Conservation (phyloP, 805 yeast species). For the Dipodascus albidus region DNA sequence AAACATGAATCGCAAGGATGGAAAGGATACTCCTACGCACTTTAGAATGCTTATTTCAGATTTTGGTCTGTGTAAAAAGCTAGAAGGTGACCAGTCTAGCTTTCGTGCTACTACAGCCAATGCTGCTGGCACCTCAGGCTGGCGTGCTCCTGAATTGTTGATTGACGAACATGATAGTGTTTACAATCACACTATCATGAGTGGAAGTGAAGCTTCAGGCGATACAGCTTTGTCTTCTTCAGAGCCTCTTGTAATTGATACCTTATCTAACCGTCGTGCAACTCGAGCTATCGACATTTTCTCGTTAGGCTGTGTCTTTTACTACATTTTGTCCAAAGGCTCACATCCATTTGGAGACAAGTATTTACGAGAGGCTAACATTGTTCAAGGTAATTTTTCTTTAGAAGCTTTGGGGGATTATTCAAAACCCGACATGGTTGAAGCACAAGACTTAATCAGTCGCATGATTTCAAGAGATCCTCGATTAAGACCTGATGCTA, state of each 20-base stretch:
- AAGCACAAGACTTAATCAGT: slow-evolving; percentile 61
- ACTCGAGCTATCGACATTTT: slow-evolving; percentile 90
- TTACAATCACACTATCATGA: neutral
- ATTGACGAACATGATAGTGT: slow-evolving; percentile 6
- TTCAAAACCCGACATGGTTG: slow-evolving; percentile 31
- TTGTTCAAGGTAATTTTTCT: slow-evolving; percentile 41
- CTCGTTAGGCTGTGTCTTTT: slow-evolving; percentile 89
- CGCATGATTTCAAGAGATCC: slow-evolving; percentile 68
- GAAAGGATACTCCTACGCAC: slow-evolving; percentile 12
- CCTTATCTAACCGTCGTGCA: slow-evolving; percentile 40
- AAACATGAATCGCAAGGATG: slow-evolving; percentile 15
- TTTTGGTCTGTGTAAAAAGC: slow-evolving; percentile 87
- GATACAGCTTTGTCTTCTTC: slow-evolving; percentile 16
- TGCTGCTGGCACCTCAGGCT: slow-evolving; percentile 95
- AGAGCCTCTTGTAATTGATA: slow-evolving; percentile 29
- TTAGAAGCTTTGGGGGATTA: slow-evolving; percentile 34
- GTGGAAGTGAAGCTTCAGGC: neutral
- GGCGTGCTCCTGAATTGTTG: slow-evolving; percentile 85
- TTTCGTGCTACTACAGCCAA: slow-evolving; percentile 86
- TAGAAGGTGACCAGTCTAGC: slow-evolving; percentile 87
- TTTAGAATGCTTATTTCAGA: slow-evolving; percentile 75
- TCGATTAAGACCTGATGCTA: slow-evolving; percentile 56
- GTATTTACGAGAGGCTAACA: slow-evolving; percentile 79
- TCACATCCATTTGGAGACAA: slow-evolving; percentile 92
- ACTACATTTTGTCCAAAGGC: slow-evolving; percentile 73